Evolutionary conservation across 345 rosid species (phyloP), one percentile per base, ranked within the genome.

Genomic region (Anacardium occidentale): DNA sequence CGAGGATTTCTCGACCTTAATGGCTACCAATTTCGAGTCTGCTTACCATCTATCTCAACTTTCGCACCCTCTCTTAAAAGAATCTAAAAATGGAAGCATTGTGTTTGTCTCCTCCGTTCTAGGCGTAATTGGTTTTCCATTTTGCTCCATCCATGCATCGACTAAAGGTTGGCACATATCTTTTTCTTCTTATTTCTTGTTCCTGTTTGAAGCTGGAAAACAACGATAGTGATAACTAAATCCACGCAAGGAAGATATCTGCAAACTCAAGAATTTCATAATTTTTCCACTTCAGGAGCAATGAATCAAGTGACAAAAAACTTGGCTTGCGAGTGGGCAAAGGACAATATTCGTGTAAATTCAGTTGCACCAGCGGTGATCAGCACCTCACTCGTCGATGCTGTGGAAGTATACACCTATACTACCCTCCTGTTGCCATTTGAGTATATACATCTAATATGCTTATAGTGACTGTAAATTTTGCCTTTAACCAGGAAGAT

Each of bases 301-400:
- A 76, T 82, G 12, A 82, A 85, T 68, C 86, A 82, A 68, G 67
- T 85, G 1, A 70, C 81, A 7, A 78, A 63, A 67, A 82, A 78
- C 79, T 77, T 85, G 74, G 88, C 86, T 45, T 80, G 80, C 26
- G 83, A 82, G 76, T 85, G 88, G 88, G 83, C 84, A 4, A 76
- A 80, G 37, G 86, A 82, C 83, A 74, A 78, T 18, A 82, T 85
- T 69, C 76, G 83, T 22, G 44, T 61, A 58, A 85, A 85, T 69
- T 42, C 75, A 2, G 83, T 85, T 15, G 84, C 88, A 24, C 84
- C 84, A 0, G 76, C 82, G 80, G 75, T 55, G 2, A 82, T 73
- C 66, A 79, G 37, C 34, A 85, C 89, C 73, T 57, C 80, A 9
- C 76, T 77, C 17, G 20, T 74, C 3, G 34, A 78, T 5, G 24